phyloP scores from a whole-genome alignment of 305 asterid species.

The Salvia sclarea region DNA sequence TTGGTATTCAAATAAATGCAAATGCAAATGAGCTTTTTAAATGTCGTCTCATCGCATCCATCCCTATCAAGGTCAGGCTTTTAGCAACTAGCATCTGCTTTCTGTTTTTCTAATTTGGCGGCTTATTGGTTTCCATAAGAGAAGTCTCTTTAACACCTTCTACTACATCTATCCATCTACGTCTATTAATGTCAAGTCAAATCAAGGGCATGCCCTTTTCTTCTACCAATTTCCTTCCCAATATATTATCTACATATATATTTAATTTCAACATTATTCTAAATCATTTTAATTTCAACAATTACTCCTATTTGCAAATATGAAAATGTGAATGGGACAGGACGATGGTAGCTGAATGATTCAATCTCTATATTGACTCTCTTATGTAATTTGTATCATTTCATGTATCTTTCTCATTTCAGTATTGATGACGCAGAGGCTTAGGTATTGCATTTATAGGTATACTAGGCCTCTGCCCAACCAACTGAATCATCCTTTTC shows the following conservation, averaged over 20 bases:
- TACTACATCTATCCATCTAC: constrained; percentile 4
- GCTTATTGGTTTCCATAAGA: constrained; percentile 24
- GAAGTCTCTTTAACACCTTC: constrained; percentile 4
- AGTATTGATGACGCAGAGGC: neutral
- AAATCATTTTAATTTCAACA: neutral
- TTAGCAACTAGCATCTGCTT: constrained; percentile 34
- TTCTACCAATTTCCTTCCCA: too few species aligned
- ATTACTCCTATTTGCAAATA: neutral
- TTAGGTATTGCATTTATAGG: neutral
- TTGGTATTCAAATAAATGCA: constrained; percentile 11
- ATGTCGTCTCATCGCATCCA: constrained; percentile 26
- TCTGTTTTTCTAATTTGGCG: constrained; percentile 38
- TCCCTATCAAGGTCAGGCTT: constrained; percentile 33
- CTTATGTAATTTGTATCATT: neutral
- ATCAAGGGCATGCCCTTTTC: constrained; percentile 8
- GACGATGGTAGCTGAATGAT: constrained; percentile 29
- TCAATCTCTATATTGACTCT: constrained; percentile 19
- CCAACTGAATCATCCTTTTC: constrained; percentile 5
- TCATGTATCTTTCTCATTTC: constrained; percentile 6
- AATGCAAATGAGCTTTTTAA: constrained; percentile 25
- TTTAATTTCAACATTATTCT: neutral
- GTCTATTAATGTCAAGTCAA: constrained; percentile 21
- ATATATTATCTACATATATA: neutral
- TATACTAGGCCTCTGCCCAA: constrained; percentile 21
- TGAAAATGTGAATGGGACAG: constrained; percentile 23